A percentile compares a stretch with the other conserved stretches of the same genome.
Evolutionary conservation across 257 asterid species (phyloP).

Genomic region (Catharanthus roseus): DNA sequence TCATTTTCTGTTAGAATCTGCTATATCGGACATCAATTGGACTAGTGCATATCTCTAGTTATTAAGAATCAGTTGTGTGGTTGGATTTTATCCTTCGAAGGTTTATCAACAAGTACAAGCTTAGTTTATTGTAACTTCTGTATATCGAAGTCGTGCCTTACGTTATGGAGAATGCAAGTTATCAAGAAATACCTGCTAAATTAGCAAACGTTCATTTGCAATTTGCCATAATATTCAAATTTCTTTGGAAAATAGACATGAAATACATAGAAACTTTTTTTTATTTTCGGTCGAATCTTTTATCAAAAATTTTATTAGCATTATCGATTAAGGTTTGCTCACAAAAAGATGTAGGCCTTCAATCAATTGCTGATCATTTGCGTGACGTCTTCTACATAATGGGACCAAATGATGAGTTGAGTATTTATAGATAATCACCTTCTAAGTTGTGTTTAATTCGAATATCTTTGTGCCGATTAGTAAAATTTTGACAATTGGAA

Average conservation of each 20-base stretch:
- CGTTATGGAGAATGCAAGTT: background rate
- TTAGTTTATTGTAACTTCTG: background rate
- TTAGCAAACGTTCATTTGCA: background rate
- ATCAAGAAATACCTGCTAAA: background rate
- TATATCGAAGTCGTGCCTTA: background rate
- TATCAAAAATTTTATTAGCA: background rate
- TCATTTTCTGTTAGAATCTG: background rate
- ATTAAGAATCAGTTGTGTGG: background rate
- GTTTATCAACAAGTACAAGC: background rate
- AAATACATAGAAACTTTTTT: background rate
- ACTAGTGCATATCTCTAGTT: background rate
- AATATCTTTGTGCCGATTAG: slow-evolving; percentile 9
- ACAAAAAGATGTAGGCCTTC: slow-evolving; percentile 91
- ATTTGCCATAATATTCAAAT: background rate
- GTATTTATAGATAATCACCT: background rate
- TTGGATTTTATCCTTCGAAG: background rate
- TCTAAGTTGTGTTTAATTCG: slow-evolving; percentile 11
- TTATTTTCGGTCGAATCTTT: background rate
- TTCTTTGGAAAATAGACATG: background rate
- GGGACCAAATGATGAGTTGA: slow-evolving; percentile 90
- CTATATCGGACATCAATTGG: background rate
- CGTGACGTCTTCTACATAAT: slow-evolving; percentile 91
- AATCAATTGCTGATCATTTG: slow-evolving; percentile 88
- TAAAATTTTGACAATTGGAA: slow-evolving; percentile 50
- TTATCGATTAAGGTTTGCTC: slow-evolving; percentile 8